These are phyloP conservation scores for Goniomonas avonlea DNA, from an alignment of 78 protist genomes.

Conservation along the genomic window DNA sequence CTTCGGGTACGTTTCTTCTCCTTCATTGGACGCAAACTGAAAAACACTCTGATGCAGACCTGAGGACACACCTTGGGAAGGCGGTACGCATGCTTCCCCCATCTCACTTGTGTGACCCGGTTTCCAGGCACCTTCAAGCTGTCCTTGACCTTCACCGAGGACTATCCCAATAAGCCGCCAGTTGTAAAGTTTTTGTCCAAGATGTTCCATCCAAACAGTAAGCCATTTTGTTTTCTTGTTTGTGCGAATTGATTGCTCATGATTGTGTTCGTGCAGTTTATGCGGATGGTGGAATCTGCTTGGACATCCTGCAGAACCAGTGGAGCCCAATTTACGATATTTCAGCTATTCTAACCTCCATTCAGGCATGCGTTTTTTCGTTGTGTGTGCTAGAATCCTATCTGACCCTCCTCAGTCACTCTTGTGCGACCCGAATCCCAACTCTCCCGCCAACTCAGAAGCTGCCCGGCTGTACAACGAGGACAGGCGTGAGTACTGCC, in stretches of 20 bases:
- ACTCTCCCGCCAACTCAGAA: constrained; percentile 95
- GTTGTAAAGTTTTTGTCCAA: constrained; percentile 85
- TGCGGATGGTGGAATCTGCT: constrained; percentile 96
- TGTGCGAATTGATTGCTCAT: no score
- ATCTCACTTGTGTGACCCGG: not conserved
- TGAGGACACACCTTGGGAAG: constrained; percentile 97
- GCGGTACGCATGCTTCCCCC: constrained; percentile 44
- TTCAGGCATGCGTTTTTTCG: constrained; percentile 75
- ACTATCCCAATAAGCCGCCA: constrained; percentile 98
- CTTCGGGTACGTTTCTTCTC: constrained; percentile 78
- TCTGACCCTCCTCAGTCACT: no score
- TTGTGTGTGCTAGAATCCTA: no score
- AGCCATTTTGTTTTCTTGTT: no score
- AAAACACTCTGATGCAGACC: constrained; percentile 58
- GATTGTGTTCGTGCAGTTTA: no score
- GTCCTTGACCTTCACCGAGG: constrained; percentile 86
- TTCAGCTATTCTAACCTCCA: constrained; percentile 95
- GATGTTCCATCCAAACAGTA: constrained; percentile 97
- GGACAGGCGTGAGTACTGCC: constrained; percentile 89
- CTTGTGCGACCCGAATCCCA: constrained; percentile 98
- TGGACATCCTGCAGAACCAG: constrained; percentile 95
- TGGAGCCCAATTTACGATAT: constrained; percentile 94
- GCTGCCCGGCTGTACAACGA: constrained; percentile 94
- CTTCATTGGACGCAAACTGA: not conserved
- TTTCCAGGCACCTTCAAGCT: constrained; percentile 84